phyloP scores from a whole-genome alignment of 192 early-diverging fungal genomes.

The Mortierella hygrophila region DNA sequence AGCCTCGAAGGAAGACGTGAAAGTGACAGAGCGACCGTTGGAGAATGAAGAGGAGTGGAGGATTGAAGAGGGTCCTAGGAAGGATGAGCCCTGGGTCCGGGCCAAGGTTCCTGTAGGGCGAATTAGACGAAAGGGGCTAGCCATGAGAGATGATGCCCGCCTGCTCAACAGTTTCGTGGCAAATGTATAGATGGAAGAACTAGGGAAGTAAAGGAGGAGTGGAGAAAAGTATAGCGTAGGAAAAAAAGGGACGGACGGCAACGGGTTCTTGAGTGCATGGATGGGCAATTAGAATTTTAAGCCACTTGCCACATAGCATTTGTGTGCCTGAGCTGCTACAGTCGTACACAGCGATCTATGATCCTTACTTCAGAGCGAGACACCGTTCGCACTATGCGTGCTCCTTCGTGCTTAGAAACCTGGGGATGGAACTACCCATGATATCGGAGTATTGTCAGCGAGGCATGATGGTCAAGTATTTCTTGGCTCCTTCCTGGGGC shows the following conservation, averaged over 20 bases:
- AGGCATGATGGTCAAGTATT: background rate
- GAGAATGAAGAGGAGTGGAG: background rate
- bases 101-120: slow-evolving; percentile 20
- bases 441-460: too few relatives aligned
- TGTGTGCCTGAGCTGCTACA: background rate
- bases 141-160: slow-evolving; percentile 18
- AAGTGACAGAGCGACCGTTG: slow-evolving; percentile 11
- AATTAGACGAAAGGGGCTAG: slow-evolving; percentile 27
- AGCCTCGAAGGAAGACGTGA: background rate
- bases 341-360: background rate
- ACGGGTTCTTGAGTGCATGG: background rate
- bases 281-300: background rate
- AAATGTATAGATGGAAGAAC: background rate
- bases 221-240: background rate
- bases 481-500: background rate
- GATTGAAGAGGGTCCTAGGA: background rate
- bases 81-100: background rate
- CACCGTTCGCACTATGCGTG: too few relatives aligned
- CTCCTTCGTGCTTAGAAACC: too few relatives aligned
- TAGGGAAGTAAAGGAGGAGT: background rate
- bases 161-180: background rate
- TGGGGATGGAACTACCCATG: too few relatives aligned
- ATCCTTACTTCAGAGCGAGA: background rate
- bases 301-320: background rate
- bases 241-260: background rate